A percentile compares a stretch with the other conserved stretches of the same genome.
Evolutionary conservation across 768 basidiomycete genomes (phyloP).

Genomic region (Grammothele lineata): DNA sequence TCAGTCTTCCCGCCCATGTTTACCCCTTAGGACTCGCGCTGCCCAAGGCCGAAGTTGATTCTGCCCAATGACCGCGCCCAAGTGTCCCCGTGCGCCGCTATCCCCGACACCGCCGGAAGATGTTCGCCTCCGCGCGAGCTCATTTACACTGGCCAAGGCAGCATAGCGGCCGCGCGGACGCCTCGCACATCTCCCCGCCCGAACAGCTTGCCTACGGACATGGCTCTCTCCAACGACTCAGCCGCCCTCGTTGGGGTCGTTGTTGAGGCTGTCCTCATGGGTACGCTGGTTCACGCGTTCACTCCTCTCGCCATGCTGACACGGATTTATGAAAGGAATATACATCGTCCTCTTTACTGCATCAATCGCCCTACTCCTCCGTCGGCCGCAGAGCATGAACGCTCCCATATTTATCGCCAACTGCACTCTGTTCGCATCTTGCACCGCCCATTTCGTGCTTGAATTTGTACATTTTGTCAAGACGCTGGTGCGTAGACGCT

Average conservation of each 20-base stretch:
- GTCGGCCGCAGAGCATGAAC: conserved; percentile 12
- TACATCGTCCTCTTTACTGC: conserved; percentile 25
- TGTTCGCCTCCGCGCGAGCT: no score
- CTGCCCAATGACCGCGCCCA: no score
- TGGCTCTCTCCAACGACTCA: conserved; percentile 16
- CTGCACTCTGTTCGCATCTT: conserved; percentile 28
- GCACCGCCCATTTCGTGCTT: conserved; percentile 29
- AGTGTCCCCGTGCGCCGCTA: no score
- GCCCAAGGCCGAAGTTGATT: no score
- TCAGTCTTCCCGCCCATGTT: no score
- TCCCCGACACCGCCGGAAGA: no score
- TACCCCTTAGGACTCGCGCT: no score
- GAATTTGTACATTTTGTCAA: conserved; percentile 34
- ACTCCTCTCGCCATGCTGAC: not conserved
- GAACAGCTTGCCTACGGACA: no score
- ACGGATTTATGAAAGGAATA: conserved; percentile 3
- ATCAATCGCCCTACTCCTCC: conserved; percentile 23
- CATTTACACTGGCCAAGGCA: no score
- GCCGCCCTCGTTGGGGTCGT: conserved; percentile 34
- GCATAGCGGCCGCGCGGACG: no score
- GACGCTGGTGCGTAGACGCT: conserved; percentile 24
- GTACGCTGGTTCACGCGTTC: no score
- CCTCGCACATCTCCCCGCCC: no score
- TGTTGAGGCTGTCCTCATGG: conserved; percentile 32
- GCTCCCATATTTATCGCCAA: conserved; percentile 27